Conservation (phyloP, 331 rosid genomes). For the Malus hybrid region DNA sequence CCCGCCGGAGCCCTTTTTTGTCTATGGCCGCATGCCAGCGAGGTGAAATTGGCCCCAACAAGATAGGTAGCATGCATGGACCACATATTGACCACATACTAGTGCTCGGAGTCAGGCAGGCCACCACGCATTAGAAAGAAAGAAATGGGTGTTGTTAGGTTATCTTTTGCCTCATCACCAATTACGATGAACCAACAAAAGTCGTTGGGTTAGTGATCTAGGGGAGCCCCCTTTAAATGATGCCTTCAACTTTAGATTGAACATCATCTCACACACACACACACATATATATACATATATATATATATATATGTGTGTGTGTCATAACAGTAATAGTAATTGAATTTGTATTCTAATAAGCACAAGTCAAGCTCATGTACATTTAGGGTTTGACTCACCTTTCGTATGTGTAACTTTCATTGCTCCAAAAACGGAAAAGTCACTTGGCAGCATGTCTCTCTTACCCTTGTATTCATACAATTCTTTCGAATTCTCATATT, state of each 20-base stretch:
- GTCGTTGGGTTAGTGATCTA: slow-evolving; percentile 11
- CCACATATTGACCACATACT: slow-evolving; percentile 4
- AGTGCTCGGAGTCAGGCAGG: slow-evolving; percentile 5
- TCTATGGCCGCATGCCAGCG: background rate
- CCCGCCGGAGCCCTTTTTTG: slow-evolving; percentile 3
- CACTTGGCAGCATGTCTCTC: background rate
- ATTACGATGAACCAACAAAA: slow-evolving; percentile 16
- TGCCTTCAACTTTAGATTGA: background rate
- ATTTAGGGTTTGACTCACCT: background rate
- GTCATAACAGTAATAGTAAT: too few species aligned
- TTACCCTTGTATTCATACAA: too few species aligned
- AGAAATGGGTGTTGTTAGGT: slow-evolving; percentile 7
- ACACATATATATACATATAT: too few species aligned
- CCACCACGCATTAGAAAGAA: background rate
- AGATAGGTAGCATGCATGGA: slow-evolving; percentile 16
- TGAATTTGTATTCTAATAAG: background rate
- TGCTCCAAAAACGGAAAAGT: background rate
- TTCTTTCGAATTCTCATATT: background rate
- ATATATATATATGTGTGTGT: too few species aligned
- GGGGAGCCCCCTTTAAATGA: background rate
- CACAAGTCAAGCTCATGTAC: background rate
- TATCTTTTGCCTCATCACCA: background rate
- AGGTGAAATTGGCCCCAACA: background rate
- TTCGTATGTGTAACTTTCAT: background rate
- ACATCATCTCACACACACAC: background rate